Conservation (phyloP, 1,284 basidiomycete genomes). For the Tranzscheliella williamsii region DNA sequence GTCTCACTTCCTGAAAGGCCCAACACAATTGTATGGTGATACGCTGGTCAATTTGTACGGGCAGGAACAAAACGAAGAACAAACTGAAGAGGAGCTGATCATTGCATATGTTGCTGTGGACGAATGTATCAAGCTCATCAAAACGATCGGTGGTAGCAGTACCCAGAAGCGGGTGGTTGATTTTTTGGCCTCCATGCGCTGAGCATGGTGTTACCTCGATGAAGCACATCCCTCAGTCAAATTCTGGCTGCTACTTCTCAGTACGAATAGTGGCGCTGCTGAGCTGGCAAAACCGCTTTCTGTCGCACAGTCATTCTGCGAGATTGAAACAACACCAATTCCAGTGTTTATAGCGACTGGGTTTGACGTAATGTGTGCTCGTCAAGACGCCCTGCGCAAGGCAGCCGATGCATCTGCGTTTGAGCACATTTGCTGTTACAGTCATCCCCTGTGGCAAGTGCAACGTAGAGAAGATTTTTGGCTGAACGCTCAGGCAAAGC, state of each 20-base stretch:
- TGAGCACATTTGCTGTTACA: slow-evolving; percentile 4
- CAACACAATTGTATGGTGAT: background rate
- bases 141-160: background rate
- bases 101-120: slow-evolving; percentile 8
- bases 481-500: background rate
- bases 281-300: background rate
- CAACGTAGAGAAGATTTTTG: background rate
- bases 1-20: background rate
- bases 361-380: slow-evolving; percentile 3
- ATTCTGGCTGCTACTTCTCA: slow-evolving; percentile 16
- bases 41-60: background rate
- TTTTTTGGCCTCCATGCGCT: slow-evolving; percentile 4
- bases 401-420: background rate
- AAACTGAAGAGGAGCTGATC: background rate
- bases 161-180: background rate
- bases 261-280: slow-evolving; percentile 13
- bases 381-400: background rate
- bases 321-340: background rate
- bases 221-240: background rate
- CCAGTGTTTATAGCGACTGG: slow-evolving; percentile 6
- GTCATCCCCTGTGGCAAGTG: slow-evolving; percentile 10
- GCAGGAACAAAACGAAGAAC: background rate
- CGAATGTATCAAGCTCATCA: slow-evolving; percentile 8
- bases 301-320: background rate
- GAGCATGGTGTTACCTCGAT: slow-evolving; percentile 9